Evolutionary conservation across 2,329 filamentous ascomycete species (phyloP), one percentile per base, ranked within the genome.

Genomic region (Basipetospora chlamydospora): DNA sequence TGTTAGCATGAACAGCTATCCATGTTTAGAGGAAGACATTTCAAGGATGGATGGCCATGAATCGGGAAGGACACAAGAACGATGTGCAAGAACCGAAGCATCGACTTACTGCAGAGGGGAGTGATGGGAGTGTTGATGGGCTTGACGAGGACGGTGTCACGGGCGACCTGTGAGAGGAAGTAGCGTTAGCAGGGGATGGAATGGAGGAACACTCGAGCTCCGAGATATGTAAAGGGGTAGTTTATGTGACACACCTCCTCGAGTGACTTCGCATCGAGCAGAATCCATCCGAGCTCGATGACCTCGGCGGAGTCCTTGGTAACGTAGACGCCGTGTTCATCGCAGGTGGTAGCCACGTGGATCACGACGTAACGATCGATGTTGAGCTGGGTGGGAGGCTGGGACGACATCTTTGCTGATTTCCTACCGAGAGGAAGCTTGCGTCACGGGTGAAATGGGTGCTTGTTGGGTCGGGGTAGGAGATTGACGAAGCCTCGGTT

Each of bases 301-400:
- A 98, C 90, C 66, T 98, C 90, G 43, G 90, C 90, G 41, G 90
- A 96, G 63, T 98, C 90, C 64, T 96, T 96, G 42, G 90, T 98
- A 41, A 98, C 90, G 60, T 98, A 98, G 46, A 98, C 90, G 44
- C 90, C 90, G 63, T 98, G 90, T 60, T 98, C 90, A 60, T 98
- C 90, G 63, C 90, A 98, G 48, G 90, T 98, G 25, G 90, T 98
- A 45, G 90, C 90, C 54, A 96, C 88, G 61, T 98, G 90, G 58
- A 96, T 94, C 53, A 98, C 84, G 47, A 95, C 81, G 63, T 94
- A 98, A 59, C 88, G 83, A 66, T 98, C 90, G 61, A 94, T 74
- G 63, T 80, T 80, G 49, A 77, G 70, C 48, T 74, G 73, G 35
- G 66, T 67, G 38, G 51, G 44, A 44, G 55, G 56, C 47, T 59